phyloP scores from a whole-genome alignment of 2,329 filamentous ascomycete species.

The Helotiales sp. region DNA sequence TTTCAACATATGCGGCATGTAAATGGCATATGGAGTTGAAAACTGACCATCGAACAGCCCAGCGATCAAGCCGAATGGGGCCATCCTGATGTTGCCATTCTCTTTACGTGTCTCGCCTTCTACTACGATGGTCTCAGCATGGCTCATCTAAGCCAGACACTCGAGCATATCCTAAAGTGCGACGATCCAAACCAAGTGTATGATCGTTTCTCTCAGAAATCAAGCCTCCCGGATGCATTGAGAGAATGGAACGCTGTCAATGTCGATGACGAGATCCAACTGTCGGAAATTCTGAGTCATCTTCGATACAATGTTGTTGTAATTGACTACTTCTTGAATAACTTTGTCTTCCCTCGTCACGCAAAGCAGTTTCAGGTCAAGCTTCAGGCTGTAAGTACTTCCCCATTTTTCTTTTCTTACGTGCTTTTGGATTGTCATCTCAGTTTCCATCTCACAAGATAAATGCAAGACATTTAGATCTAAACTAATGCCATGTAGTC shows the following conservation, averaged over 20 bases:
- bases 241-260: constrained; percentile 63
- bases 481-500: no score
- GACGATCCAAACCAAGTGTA: constrained; percentile 60
- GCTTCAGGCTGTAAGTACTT: constrained; percentile 54
- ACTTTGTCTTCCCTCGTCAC: constrained; percentile 67
- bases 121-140: constrained; percentile 65
- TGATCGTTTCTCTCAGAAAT: constrained; percentile 52
- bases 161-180: constrained; percentile 59
- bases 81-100: constrained; percentile 69
- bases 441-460: no score
- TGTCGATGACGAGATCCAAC: constrained; percentile 58
- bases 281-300: constrained; percentile 54
- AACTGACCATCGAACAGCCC: not conserved
- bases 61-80: constrained; percentile 61
- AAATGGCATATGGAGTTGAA: not conserved
- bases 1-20: not conserved
- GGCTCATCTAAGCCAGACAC: constrained; percentile 53
- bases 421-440: no score
- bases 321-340: constrained; percentile 65
- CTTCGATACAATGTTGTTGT: constrained; percentile 55
- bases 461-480: no score
- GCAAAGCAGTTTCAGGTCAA: constrained; percentile 69
- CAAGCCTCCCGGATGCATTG: constrained; percentile 52
- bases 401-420: not conserved
- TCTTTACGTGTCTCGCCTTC: constrained; percentile 68